These are phyloP conservation scores for Chlorella sorokiniana DNA, from an alignment of 139 green algal genomes.

Conservation along the genomic window DNA sequence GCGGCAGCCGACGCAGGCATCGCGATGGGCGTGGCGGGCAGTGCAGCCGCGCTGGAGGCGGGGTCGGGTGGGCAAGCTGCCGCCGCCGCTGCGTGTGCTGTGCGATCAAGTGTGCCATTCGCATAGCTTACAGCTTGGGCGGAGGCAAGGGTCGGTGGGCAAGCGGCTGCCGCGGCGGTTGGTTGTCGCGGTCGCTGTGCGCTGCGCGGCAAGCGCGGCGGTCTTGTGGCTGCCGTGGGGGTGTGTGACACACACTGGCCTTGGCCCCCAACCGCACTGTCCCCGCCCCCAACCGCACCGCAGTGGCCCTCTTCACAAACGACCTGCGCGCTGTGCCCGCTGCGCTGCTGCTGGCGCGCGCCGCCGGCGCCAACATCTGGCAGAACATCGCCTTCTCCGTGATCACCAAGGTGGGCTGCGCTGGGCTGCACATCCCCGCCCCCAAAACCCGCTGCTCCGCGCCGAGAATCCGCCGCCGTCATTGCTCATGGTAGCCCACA, in stretches of 20 bases:
- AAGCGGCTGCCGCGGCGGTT: too few species aligned
- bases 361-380: constrained; percentile 46
- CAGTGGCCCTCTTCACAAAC: constrained; percentile 76
- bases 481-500: too few species aligned
- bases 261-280: background rate
- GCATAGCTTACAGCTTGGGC: too few species aligned
- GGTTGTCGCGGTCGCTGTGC: too few species aligned
- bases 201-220: too few species aligned
- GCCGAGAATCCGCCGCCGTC: too few species aligned
- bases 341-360: constrained; percentile 48
- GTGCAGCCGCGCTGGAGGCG: constrained; percentile 72
- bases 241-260: background rate
- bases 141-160: too few species aligned
- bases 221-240: too few species aligned
- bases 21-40: constrained; percentile 70
- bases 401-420: constrained; percentile 43
- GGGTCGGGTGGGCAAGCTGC: constrained; percentile 28
- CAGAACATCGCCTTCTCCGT: constrained; percentile 63
- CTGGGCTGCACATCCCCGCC: background rate
- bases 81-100: too few species aligned
- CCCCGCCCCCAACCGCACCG: background rate
- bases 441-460: background rate
- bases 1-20: constrained; percentile 95
- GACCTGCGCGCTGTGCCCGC: constrained; percentile 60
- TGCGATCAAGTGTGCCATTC: too few species aligned